Conservation (phyloP, 2,329 filamentous ascomycete species). For the Exutisphaerella laricina region DNA sequence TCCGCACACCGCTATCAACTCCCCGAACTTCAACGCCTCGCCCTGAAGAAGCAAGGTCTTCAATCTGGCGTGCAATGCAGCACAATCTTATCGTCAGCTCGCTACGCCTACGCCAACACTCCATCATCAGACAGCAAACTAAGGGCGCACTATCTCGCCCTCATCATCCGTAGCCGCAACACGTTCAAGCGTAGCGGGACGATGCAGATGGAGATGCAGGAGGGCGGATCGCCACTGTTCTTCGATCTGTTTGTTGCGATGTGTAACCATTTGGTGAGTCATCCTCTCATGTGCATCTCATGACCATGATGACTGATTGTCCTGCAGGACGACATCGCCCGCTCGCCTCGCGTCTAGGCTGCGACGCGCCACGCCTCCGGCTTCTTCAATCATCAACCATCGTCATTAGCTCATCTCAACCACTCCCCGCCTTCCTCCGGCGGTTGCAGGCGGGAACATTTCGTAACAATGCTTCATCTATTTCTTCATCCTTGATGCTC, state of each 20-base stretch:
- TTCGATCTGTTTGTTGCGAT: slow-evolving; percentile 92
- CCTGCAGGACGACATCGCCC: slow-evolving; percentile 27
- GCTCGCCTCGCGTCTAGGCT: slow-evolving; percentile 21
- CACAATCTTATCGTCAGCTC: slow-evolving; percentile 80
- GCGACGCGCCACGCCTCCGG: slow-evolving; percentile 7
- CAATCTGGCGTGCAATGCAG: slow-evolving; percentile 77
- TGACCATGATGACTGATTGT: not conserved
- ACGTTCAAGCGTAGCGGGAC: slow-evolving; percentile 93
- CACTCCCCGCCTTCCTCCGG: slow-evolving; percentile 12
- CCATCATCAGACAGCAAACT: slow-evolving; percentile 87
- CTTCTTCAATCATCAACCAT: no score
- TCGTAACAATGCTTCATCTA: slow-evolving; percentile 11
- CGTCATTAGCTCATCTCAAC: slow-evolving; percentile 11
- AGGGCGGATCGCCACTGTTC: slow-evolving; percentile 72
- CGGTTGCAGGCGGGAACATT: slow-evolving; percentile 11
- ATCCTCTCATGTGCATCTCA: not conserved
- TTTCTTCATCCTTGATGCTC: slow-evolving; percentile 2
- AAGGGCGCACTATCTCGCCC: slow-evolving; percentile 81
- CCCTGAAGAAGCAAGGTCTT: slow-evolving; percentile 82
- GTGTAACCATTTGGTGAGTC: slow-evolving; percentile 77
- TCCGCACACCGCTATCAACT: slow-evolving; percentile 78
- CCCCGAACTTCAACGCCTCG: slow-evolving; percentile 75
- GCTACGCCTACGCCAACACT: slow-evolving; percentile 83
- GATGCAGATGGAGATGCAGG: slow-evolving; percentile 93
- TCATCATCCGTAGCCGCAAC: slow-evolving; percentile 80